Evolutionary conservation across 2,329 filamentous ascomycete species (phyloP), one percentile per base, ranked within the genome.

Genomic region (Fusarium equiseti): DNA sequence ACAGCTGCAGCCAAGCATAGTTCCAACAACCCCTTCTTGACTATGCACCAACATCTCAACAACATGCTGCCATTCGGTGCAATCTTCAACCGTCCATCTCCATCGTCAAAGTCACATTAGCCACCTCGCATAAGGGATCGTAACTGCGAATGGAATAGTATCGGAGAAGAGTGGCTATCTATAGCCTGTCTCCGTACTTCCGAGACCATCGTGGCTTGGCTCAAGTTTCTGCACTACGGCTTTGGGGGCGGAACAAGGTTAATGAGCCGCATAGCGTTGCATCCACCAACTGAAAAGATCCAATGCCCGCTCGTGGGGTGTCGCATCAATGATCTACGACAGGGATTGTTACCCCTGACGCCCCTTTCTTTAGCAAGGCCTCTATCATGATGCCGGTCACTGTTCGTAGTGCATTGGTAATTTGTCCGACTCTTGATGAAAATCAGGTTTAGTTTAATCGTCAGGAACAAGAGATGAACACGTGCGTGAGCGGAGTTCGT

Each of bases 101-200:
- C 45, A 40, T 38, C 44, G 44, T 38, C 29, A 40, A 38, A 40
- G 31, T 53, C 26, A 53, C 50, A 53, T 53, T n/a, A 24, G 42
- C 50, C n/a, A 42, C 32, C 15, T 42, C n/a, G 50, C 50, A 43
- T 43, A 20, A 53, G 26, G 35, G 24, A 53, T 27, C 35, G n/a
- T 27, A 10, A 50, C 61, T 40, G 29, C 4, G 27, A 63, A 40
- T n/a, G 45, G 61, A 32, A 20, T 57, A 57, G 61, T 3, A 32
- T 26, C 63, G 61, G 63, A n/a, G 16, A 57, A 50, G 15, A n/a
- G 38, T 66, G 50, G 46, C 63, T 45, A 26, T 59, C 8, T 45
- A 29, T 9, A 62, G 59, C 15, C 2, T 13, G 24, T 18, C 31
- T 59, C 60, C 60, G 52, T 35, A 27, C 40, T 29, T 22, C 22